Conservation (phyloP, 2,329 filamentous ascomycete genomes). For the Zymoseptoria tritici region DNA sequence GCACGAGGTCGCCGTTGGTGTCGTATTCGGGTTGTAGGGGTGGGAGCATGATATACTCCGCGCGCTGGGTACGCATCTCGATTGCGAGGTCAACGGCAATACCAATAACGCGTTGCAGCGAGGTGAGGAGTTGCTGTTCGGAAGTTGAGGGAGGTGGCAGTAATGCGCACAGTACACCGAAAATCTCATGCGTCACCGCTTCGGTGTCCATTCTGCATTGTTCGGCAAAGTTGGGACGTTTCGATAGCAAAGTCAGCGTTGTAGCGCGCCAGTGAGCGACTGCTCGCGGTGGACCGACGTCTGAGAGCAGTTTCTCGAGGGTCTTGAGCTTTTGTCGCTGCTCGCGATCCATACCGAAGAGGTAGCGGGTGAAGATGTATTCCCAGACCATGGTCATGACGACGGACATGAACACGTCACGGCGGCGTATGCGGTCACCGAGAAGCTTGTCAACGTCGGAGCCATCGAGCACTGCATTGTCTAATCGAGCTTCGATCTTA, state of each 20-base stretch:
- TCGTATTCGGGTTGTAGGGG: conserved; percentile 93
- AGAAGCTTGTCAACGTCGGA: conserved; percentile 87
- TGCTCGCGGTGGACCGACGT: conserved; percentile 80
- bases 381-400: conserved; percentile 99
- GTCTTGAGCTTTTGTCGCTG: conserved; percentile 96
- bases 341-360: conserved; percentile 97
- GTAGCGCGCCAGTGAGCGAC: conserved; percentile 96
- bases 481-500: conserved; percentile 86
- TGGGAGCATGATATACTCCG: conserved; percentile 97
- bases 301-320: conserved; percentile 81
- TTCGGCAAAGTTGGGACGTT: conserved; percentile 67
- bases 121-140: conserved; percentile 71
- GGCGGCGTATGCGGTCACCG: conserved; percentile 74
- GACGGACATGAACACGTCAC: conserved; percentile 97
- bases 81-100: conserved; percentile 85
- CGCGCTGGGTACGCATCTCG: conserved; percentile 94
- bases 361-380: conserved; percentile 93
- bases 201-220: conserved; percentile 88
- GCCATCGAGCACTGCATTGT: conserved; percentile 89
- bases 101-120: conserved; percentile 78
- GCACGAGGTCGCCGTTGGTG: conserved; percentile 78
- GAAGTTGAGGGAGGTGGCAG: conserved; percentile 79
- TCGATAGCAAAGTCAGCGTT: conserved; percentile 80
- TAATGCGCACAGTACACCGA: conserved; percentile 73
- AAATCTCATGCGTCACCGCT: conserved; percentile 87